A percentile compares a stretch with the other conserved stretches of the same genome.
Evolutionary conservation across 169 alveolate genomes (phyloP).

Genomic region (Plasmodium vivax): DNA sequence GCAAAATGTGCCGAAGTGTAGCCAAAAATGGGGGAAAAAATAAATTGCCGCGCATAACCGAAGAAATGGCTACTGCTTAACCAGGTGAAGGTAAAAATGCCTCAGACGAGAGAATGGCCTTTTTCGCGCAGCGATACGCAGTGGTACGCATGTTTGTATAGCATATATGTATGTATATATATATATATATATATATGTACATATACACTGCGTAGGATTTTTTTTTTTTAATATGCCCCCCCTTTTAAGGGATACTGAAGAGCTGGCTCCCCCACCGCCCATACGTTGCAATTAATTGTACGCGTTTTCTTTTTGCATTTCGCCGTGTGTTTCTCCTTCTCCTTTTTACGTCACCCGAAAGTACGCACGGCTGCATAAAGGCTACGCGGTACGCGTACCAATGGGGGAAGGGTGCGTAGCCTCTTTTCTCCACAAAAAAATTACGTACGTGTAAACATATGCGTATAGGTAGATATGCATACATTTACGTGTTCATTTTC

Average conservation of each 20-base stretch:
- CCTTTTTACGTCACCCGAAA: background rate
- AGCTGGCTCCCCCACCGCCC: background rate
- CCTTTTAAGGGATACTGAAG: background rate
- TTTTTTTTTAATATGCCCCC: background rate
- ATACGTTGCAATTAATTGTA: background rate
- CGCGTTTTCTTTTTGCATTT: background rate
- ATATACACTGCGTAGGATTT: background rate
- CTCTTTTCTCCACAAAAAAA: background rate
- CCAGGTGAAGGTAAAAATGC: background rate
- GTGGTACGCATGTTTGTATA: background rate
- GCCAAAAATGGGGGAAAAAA: background rate
- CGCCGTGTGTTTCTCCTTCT: background rate
- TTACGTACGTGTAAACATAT: background rate
- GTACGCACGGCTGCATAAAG: background rate
- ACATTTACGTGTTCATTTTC: background rate
- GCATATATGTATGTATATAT: too few relatives aligned
- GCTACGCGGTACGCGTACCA: background rate
- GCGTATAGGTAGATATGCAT: background rate
- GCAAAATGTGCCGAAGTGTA: background rate
- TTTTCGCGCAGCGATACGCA: background rate
- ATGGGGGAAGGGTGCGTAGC: background rate
- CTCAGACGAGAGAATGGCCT: constrained; percentile 1
- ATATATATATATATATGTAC: too few relatives aligned
- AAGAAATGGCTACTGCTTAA: background rate
- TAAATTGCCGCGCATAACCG: background rate